A percentile compares a stretch with the other conserved stretches of the same genome.
Evolutionary conservation across 2,329 filamentous ascomycete genomes (phyloP).

Genomic region (Arthrobotrys sphaeroides): DNA sequence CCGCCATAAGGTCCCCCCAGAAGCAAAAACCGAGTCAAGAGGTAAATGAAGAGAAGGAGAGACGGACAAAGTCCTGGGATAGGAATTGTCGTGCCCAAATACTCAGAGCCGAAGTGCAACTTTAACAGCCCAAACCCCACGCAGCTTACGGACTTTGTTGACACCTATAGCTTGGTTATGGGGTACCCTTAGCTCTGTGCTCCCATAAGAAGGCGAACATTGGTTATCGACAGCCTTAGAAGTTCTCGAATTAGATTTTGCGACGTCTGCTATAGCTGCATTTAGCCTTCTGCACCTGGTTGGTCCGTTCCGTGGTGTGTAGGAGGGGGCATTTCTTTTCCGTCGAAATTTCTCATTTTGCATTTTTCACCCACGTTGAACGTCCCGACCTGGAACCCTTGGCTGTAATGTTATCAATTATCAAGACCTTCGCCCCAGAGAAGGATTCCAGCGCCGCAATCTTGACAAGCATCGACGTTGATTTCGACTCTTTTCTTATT

Average conservation of each 20-base stretch:
- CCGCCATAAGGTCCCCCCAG: slow-evolving; percentile 10
- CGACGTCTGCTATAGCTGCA: slow-evolving; percentile 51
- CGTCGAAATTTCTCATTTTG: slow-evolving; percentile 54
- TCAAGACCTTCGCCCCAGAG: slow-evolving; percentile 44
- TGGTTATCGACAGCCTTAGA: slow-evolving; percentile 46
- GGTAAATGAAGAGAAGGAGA: slow-evolving; percentile 33
- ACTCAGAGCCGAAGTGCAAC: slow-evolving; percentile 24
- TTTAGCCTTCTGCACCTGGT: slow-evolving; percentile 54
- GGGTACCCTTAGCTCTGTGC: slow-evolving; percentile 22
- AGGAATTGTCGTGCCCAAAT: slow-evolving; percentile 37
- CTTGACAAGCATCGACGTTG: slow-evolving; percentile 38
- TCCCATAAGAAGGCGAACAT: slow-evolving; percentile 35
- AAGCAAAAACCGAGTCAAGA: slow-evolving; percentile 20
- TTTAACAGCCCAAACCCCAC: slow-evolving; percentile 18
- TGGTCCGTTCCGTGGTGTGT: slow-evolving; percentile 49
- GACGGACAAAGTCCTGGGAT: slow-evolving; percentile 18
- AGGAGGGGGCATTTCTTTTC: slow-evolving; percentile 44
- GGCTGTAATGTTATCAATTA: slow-evolving; percentile 55
- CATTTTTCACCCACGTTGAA: slow-evolving; percentile 54
- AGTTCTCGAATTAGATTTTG: slow-evolving; percentile 52
- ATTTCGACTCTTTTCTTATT: slow-evolving; percentile 17
- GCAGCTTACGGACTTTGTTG: slow-evolving; percentile 28
- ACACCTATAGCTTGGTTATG: slow-evolving; percentile 50
- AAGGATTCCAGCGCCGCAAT: slow-evolving; percentile 40
- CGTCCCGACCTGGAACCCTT: slow-evolving; percentile 46